Conservation (phyloP, 345 rosid species). For the Salix caprea region DNA sequence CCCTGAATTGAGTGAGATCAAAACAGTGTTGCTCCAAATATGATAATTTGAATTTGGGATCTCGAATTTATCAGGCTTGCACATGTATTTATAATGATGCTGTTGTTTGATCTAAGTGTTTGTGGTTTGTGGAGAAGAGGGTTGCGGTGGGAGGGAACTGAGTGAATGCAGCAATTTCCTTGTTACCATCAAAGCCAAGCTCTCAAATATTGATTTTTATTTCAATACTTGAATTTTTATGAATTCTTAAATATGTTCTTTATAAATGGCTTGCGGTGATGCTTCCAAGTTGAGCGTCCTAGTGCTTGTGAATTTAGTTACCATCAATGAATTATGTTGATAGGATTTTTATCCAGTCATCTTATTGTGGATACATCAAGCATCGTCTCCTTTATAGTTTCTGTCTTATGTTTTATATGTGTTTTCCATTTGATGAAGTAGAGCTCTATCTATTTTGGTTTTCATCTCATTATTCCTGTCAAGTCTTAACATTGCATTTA, state of each 20-base stretch:
- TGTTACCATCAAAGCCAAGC: background rate
- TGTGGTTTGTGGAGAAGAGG: background rate
- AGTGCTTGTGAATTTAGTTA: background rate
- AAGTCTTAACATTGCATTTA: constrained; percentile 3
- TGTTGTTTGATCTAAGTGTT: background rate
- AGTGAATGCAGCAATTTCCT: background rate
- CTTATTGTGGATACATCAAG: background rate
- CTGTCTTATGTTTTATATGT: background rate
- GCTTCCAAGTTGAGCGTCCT: background rate
- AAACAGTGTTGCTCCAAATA: background rate
- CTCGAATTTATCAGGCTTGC: background rate
- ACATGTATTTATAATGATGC: background rate
- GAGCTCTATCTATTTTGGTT: background rate
- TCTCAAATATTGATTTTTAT: background rate
- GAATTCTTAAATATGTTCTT: background rate
- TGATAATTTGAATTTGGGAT: background rate
- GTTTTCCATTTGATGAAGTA: background rate
- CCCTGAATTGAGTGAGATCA: background rate
- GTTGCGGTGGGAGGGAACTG: background rate
- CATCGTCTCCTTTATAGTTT: background rate
- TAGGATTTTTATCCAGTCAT: background rate
- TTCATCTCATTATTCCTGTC: background rate
- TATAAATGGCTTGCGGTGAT: background rate
- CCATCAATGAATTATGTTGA: background rate
- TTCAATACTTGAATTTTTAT: background rate